Conservation (phyloP, 768 basidiomycete species). For the Agrocybe praecox region DNA sequence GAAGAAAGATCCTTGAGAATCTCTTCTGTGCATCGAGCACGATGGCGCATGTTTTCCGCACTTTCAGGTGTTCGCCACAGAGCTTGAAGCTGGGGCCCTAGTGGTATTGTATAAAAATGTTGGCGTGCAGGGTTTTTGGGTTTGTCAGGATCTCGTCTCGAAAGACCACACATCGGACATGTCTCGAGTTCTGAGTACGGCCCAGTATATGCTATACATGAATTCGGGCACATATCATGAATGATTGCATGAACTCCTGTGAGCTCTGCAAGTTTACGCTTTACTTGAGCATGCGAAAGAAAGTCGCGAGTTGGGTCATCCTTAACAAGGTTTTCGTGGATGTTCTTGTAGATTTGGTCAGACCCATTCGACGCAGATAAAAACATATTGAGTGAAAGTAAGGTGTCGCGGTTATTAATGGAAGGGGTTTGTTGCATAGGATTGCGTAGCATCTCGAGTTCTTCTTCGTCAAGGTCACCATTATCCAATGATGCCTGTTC, state of each 20-base stretch:
- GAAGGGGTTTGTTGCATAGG: too few species aligned
- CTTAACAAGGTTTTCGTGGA: too few species aligned
- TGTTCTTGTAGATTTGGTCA: too few species aligned
- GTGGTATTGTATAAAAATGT: slow-evolving; percentile 36
- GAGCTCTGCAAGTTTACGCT: slow-evolving; percentile 23
- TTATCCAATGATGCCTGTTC: too few species aligned
- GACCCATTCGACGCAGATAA: too few species aligned
- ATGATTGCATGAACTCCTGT: slow-evolving; percentile 36
- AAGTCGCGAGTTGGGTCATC: slow-evolving; percentile 7
- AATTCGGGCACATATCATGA: slow-evolving; percentile 44
- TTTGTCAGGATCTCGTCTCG: slow-evolving; percentile 10
- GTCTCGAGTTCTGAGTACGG: slow-evolving; percentile 26
- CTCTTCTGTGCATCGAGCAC: slow-evolving; percentile 17
- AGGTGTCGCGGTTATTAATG: too few species aligned
- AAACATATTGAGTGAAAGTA: too few species aligned
- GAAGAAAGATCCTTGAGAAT: slow-evolving; percentile 9
- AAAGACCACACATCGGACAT: slow-evolving; percentile 33
- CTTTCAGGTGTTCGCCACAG: slow-evolving; percentile 21
- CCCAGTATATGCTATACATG: slow-evolving; percentile 42
- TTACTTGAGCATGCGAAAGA: slow-evolving; percentile 30
- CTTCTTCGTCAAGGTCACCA: too few species aligned
- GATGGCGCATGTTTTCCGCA: slow-evolving; percentile 29
- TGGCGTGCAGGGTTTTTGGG: slow-evolving; percentile 21
- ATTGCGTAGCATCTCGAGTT: too few species aligned
- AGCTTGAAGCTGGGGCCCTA: slow-evolving; percentile 48